Base-by-base conservation (phyloP, 164 flowering plant species). In the Berberis vulgaris region DNA sequence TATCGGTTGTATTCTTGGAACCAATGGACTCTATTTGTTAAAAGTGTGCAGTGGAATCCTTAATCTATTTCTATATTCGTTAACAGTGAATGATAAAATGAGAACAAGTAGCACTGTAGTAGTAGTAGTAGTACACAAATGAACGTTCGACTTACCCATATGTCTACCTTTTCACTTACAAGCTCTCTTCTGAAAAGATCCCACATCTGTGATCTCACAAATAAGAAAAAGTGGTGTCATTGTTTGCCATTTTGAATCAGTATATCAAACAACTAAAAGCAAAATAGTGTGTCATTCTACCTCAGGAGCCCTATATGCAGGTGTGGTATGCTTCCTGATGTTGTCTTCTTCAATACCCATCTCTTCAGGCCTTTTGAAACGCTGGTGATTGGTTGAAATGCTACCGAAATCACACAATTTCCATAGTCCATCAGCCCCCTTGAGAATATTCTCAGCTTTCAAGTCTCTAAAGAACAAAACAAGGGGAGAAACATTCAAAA, bases 291-390 rank as follows among this genome's bases (percentile, higher is more conserved):
- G 45, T 59, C 45, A 40, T 57, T 73, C 68, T 71, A 95, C 99
- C 99, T 91, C 98, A 58, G 99, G 99, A 63, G 98, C 83, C 76
- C 98, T 85, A 66, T 91, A 95, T 59, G 97, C 97, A 69, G 99
- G 98, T 13, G 99, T 95, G 41, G 98, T 95, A 74, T 95, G 77
- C 83, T 91, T 95, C 80, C 98, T 83, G 68, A 95, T 95, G 68
- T 80, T 89, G 77, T 95, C 99, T 79, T 95, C 98, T 79, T 95
- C 99, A 62, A 95, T 78, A 42, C 99, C 99, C 99, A 91, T 95
- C 74, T 95, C 99, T 71, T 88, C 99, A 63, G 98, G 89, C 76
- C 78, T 86, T 75, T 89, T 96, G 80, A 91, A 91, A 62, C 96
- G 81, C 71, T 83, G 88, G 78, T 95, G 99, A 79, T 89, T 89